Conservation (phyloP, 805 yeast genomes). For the Soucietia sequanensis region DNA sequence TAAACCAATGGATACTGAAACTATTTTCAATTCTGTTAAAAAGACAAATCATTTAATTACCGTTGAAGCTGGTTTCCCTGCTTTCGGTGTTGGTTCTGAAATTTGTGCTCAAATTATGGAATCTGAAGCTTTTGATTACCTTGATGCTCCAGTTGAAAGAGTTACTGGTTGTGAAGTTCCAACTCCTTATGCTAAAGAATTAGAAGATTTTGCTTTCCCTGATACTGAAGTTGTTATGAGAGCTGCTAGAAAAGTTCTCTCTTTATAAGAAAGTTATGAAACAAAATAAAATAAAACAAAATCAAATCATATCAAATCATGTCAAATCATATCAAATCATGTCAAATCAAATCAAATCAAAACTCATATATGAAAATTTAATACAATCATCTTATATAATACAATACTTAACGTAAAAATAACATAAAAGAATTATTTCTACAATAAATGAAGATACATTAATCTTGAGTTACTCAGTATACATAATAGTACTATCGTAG, state of each 20-base stretch:
- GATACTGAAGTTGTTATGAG: slow-evolving; percentile 85
- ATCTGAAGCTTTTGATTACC: slow-evolving; percentile 95
- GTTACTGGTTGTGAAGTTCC: slow-evolving; percentile 99
- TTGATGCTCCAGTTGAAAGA: slow-evolving; percentile 98
- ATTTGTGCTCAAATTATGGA: slow-evolving; percentile 98
- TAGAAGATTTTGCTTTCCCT: slow-evolving; percentile 99
- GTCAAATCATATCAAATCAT: no score
- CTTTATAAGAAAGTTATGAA: slow-evolving; percentile 59
- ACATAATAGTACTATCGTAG: no score
- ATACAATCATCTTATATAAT: no score
- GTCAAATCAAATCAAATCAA: no score
- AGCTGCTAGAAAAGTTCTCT: slow-evolving; percentile 79
- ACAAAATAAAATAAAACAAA: no score
- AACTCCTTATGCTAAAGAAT: slow-evolving; percentile 94
- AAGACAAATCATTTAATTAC: slow-evolving; percentile 96
- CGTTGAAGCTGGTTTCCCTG: slow-evolving; percentile 98
- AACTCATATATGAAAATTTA: no score
- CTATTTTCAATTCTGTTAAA: slow-evolving; percentile 84
- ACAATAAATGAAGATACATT: no score
- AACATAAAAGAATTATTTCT: no score
- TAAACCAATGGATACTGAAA: slow-evolving; percentile 90
- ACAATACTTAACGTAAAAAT: no score
- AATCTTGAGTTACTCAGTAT: no score
- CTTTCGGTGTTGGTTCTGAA: slow-evolving; percentile 98
- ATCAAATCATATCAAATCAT: no score